Evolutionary conservation across 2,329 filamentous ascomycete genomes (phyloP).

Genomic region (Ceratocystis variospora): DNA sequence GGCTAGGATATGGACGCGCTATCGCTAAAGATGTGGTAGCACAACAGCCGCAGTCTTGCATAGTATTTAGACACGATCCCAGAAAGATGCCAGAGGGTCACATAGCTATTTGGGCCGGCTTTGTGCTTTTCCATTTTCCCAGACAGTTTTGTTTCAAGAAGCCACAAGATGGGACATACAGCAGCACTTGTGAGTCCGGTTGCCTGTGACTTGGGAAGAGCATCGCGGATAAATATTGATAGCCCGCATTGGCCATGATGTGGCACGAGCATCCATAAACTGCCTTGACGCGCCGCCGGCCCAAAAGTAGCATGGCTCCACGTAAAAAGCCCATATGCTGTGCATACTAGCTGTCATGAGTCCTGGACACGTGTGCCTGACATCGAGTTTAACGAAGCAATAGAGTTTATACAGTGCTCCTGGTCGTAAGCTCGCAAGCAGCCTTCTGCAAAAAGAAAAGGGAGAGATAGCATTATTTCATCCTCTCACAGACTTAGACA

Average conservation of each 20-base stretch:
- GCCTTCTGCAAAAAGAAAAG: not conserved
- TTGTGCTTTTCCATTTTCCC: not conserved
- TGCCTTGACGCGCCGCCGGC: not conserved
- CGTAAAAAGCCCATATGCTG: not conserved
- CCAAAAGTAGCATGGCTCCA: not conserved
- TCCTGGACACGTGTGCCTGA: not conserved
- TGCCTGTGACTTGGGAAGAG: not conserved
- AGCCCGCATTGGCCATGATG: not conserved
- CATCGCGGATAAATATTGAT: not conserved
- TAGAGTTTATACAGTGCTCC: not conserved
- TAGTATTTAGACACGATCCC: not conserved
- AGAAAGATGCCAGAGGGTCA: not conserved
- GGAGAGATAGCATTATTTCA: not conserved
- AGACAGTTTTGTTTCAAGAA: not conserved
- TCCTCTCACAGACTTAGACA: not conserved
- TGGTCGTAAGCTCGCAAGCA: not conserved
- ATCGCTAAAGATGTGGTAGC: conserved; percentile 3
- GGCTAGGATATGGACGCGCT: not conserved
- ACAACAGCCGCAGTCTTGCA: not conserved
- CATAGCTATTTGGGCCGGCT: not conserved
- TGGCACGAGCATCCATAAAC: not conserved
- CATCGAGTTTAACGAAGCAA: not conserved
- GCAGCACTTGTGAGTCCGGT: not conserved
- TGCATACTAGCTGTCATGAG: not conserved
- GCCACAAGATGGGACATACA: not conserved